Evolutionary conservation across 2,329 filamentous ascomycete genomes (phyloP).

Genomic region (Botrytis deweyae): DNA sequence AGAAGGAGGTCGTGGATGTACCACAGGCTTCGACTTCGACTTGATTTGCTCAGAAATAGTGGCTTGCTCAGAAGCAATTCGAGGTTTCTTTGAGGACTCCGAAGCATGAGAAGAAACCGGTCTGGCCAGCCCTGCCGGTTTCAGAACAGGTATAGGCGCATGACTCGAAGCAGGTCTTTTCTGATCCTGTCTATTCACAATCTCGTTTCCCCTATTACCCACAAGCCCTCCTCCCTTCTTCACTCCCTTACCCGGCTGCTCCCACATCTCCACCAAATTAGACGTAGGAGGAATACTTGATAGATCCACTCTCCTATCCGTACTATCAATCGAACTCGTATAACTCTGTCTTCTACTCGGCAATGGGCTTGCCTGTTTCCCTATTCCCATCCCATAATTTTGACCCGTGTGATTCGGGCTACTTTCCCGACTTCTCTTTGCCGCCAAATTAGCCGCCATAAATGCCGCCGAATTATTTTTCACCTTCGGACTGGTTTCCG

Average conservation of each 20-base stretch:
- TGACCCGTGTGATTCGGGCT: conserved; percentile 45
- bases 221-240: not conserved
- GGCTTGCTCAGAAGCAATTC: not conserved
- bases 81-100: not conserved
- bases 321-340: conserved; percentile 10
- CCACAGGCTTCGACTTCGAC: not conserved
- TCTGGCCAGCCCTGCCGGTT: not conserved
- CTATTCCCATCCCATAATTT: not conserved
- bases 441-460: conserved; percentile 61
- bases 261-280: conserved; percentile 68
- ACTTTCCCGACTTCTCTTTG: conserved; percentile 58
- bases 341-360: conserved; percentile 15
- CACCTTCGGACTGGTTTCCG: not conserved
- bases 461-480: conserved; percentile 48
- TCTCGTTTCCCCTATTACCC: not conserved
- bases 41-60: not conserved
- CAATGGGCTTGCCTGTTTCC: conserved; percentile 3
- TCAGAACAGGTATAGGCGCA: conserved; percentile 5
- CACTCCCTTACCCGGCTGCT: conserved; percentile 45
- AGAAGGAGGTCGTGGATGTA: not conserved
- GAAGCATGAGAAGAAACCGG: conserved; percentile 27
- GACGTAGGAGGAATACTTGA: conserved; percentile 59
- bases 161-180: conserved; percentile 22
- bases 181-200: conserved; percentile 2
- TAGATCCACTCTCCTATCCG: conserved; percentile 14